phyloP scores from a whole-genome alignment of 2,329 filamentous ascomycete species.

The Cadophora sp. region DNA sequence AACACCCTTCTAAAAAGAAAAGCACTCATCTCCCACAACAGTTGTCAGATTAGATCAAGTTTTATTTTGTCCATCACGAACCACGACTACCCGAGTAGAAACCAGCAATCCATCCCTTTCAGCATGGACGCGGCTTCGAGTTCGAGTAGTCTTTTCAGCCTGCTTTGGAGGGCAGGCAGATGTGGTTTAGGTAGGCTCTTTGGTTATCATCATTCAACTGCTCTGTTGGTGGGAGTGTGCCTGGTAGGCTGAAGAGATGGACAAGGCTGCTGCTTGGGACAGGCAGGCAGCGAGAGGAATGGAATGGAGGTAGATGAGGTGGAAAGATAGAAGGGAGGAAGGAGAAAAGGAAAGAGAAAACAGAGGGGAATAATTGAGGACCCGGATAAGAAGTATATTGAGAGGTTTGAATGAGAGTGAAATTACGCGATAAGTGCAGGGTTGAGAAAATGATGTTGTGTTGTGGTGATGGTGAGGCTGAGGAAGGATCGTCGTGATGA shows the following conservation, averaged over 20 bases:
- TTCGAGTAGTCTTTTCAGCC: slow-evolving; percentile 21
- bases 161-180: slow-evolving; percentile 24
- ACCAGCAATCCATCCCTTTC: slow-evolving; percentile 26
- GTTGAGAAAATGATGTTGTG: not conserved
- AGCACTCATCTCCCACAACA: not conserved
- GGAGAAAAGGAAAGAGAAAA: not conserved
- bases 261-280: not conserved
- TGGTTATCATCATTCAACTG: slow-evolving; percentile 41
- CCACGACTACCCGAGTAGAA: slow-evolving; percentile 33
- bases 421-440: not conserved
- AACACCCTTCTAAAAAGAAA: not conserved
- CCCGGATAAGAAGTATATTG: not conserved
- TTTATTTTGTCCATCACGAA: slow-evolving; percentile 40
- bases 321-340: not conserved
- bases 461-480: slow-evolving; percentile 15
- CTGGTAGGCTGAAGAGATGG: not conserved
- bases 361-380: not conserved
- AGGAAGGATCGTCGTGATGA: not conserved
- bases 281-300: not conserved
- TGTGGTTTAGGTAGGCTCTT: slow-evolving; percentile 39
- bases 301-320: no score
- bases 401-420: not conserved
- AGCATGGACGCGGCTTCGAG: slow-evolving; percentile 35
- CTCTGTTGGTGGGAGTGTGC: not conserved
- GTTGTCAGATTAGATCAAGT: slow-evolving; percentile 47